Evolutionary conservation across 129 eudicot species (phyloP).

Genomic region (Lactuca sativa): DNA sequence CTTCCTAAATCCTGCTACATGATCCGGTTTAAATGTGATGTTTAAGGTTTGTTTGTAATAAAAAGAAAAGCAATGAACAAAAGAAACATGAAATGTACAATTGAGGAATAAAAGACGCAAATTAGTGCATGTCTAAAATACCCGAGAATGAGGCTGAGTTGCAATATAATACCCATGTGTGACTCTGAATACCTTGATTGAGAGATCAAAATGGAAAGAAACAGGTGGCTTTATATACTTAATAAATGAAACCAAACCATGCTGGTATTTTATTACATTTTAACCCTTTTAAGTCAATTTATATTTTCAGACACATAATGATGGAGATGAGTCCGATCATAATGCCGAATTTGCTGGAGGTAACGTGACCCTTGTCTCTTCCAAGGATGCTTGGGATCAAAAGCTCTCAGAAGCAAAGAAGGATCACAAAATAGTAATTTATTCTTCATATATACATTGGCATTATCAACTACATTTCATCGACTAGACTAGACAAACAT

Average conservation of each 20-base stretch:
- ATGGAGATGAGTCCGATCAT: conserved; percentile 47
- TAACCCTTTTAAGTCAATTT: conserved; percentile 6
- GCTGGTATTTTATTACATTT: too few relatives aligned
- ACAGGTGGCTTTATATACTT: too few relatives aligned
- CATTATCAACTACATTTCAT: neutral
- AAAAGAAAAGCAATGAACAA: neutral
- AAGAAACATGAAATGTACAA: neutral
- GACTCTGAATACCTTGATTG: too few relatives aligned
- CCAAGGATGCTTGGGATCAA: conserved; percentile 51
- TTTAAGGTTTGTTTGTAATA: too few relatives aligned
- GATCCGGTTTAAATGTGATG: neutral
- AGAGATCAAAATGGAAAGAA: too few relatives aligned
- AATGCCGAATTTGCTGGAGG: conserved; percentile 49
- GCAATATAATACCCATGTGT: too few relatives aligned
- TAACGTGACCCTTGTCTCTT: conserved; percentile 47
- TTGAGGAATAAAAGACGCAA: neutral
- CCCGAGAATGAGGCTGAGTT: too few relatives aligned
- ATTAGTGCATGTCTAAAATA: neutral
- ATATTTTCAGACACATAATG: conserved; percentile 32
- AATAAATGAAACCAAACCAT: too few relatives aligned
- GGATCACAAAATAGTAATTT: conserved; percentile 49
- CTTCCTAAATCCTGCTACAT: neutral
- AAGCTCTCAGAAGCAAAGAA: conserved; percentile 43
- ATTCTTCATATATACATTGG: neutral
- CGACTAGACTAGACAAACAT: too few relatives aligned